Conservation (phyloP, 1,284 basidiomycete species). For the Malassezia restricta region DNA sequence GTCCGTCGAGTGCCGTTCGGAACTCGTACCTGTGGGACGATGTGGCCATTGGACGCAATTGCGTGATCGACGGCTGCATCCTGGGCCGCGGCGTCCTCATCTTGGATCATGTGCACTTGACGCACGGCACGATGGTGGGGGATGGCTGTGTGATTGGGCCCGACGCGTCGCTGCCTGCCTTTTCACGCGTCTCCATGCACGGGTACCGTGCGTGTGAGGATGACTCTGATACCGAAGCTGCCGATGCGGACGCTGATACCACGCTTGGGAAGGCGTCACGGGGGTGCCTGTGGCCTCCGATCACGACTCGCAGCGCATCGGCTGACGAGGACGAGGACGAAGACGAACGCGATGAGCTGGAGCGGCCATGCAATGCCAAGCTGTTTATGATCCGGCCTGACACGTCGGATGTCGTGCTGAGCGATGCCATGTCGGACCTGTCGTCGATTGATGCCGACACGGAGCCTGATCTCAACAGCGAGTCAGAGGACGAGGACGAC, state of each 20-base stretch:
- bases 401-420: constrained; percentile 20
- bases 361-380: constrained; percentile 23
- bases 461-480: constrained; percentile 17
- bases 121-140: constrained; percentile 47
- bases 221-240: constrained; percentile 23
- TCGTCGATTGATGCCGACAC: constrained; percentile 32
- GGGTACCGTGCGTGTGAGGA: constrained; percentile 22
- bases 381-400: constrained; percentile 24
- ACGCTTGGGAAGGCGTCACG: constrained; percentile 21
- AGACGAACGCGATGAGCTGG: constrained; percentile 24
- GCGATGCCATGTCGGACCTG: constrained; percentile 24
- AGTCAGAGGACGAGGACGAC: constrained; percentile 17
- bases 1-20: constrained; percentile 34
- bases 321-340: constrained; percentile 14
- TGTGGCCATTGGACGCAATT: constrained; percentile 55
- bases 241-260: constrained; percentile 23
- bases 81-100: constrained; percentile 64
- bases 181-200: constrained; percentile 58
- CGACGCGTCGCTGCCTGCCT: constrained; percentile 56
- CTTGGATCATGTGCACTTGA: constrained; percentile 56
- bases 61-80: constrained; percentile 55
- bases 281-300: constrained; percentile 35
- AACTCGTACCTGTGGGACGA: constrained; percentile 33
- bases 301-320: constrained; percentile 13
- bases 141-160: constrained; percentile 40